Percentiles rank a stretch among this genome's conserved stretches.
Evolutionary conservation across 139 green algal genomes (phyloP).

Genomic region (Eudorina sp.): DNA sequence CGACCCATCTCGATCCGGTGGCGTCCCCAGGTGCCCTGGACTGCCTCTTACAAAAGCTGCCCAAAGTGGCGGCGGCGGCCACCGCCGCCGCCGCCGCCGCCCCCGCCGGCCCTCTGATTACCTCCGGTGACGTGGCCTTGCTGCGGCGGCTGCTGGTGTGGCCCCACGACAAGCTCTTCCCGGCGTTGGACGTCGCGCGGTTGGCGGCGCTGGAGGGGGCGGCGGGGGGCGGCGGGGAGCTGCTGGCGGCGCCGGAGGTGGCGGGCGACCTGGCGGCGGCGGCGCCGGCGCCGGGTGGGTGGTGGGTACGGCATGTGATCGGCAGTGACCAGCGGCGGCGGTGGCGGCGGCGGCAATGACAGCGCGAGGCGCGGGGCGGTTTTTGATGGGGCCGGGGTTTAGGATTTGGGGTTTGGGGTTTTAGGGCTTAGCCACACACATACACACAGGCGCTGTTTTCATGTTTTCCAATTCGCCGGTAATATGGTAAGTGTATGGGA

Average conservation of each 20-base stretch:
- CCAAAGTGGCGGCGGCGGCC: conserved; percentile 24
- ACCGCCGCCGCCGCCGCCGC: not conserved
- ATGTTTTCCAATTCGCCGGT: too few relatives aligned
- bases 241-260: conserved; percentile 27
- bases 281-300: not conserved
- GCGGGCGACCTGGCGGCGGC: not conserved
- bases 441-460: too few relatives aligned
- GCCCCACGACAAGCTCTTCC: conserved; percentile 80
- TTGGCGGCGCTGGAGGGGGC: conserved; percentile 63
- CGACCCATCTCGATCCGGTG: too few relatives aligned
- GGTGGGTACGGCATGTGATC: not conserved
- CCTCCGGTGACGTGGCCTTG: conserved; percentile 48
- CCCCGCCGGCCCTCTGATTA: not conserved
- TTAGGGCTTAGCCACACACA: too few relatives aligned
- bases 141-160: conserved; percentile 74
- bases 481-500: too few relatives aligned
- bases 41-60: conserved; percentile 62
- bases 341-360: too few relatives aligned
- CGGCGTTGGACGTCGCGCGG: conserved; percentile 81
- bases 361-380: too few relatives aligned
- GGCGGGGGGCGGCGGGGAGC: not conserved
- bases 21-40: conserved; percentile 63
- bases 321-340: too few relatives aligned
- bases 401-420: too few relatives aligned
- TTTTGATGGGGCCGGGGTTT: too few relatives aligned